Conservation (phyloP, 768 basidiomycete species). For the Russula virescens region DNA sequence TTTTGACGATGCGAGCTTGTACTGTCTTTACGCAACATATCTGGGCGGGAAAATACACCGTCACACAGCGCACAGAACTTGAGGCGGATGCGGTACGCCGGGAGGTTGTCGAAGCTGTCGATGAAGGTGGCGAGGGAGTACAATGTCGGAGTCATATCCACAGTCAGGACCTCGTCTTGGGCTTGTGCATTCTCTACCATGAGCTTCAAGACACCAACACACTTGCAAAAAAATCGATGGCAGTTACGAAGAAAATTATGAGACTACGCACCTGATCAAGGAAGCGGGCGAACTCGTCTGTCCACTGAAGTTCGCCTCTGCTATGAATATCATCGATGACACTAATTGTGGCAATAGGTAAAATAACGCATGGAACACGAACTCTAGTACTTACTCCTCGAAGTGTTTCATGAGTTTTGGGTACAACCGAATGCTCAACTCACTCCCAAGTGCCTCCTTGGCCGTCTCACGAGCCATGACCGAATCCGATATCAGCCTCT, state of each 20-base stretch:
- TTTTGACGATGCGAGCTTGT: slow-evolving; percentile 54
- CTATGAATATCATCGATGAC: slow-evolving; percentile 49
- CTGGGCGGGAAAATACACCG: slow-evolving; percentile 55
- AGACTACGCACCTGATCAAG: slow-evolving; percentile 60
- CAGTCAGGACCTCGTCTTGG: slow-evolving; percentile 48
- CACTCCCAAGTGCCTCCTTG: slow-evolving; percentile 72
- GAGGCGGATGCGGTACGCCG: slow-evolving; percentile 58
- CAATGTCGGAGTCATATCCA: slow-evolving; percentile 35
- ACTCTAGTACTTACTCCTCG: slow-evolving; percentile 52
- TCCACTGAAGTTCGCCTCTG: slow-evolving; percentile 39
- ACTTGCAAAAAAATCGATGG: slow-evolving; percentile 36
- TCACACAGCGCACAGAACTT: slow-evolving; percentile 75
- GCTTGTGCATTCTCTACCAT: slow-evolving; percentile 67
- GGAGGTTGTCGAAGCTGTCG: slow-evolving; percentile 49
- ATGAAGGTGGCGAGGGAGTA: slow-evolving; percentile 59
- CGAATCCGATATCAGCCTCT: slow-evolving; percentile 56
- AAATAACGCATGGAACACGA: neutral
- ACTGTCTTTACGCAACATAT: slow-evolving; percentile 62
- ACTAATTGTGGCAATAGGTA: slow-evolving; percentile 30
- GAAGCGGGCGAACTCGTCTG: slow-evolving; percentile 45
- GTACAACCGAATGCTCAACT: slow-evolving; percentile 68
- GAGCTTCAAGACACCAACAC: slow-evolving; percentile 68
- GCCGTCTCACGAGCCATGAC: slow-evolving; percentile 70
- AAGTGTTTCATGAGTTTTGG: slow-evolving; percentile 61
- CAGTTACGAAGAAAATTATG: neutral